Conservation (phyloP, 495 filamentous ascomycete genomes). For the Hyaloscypha hepaticicola region DNA sequence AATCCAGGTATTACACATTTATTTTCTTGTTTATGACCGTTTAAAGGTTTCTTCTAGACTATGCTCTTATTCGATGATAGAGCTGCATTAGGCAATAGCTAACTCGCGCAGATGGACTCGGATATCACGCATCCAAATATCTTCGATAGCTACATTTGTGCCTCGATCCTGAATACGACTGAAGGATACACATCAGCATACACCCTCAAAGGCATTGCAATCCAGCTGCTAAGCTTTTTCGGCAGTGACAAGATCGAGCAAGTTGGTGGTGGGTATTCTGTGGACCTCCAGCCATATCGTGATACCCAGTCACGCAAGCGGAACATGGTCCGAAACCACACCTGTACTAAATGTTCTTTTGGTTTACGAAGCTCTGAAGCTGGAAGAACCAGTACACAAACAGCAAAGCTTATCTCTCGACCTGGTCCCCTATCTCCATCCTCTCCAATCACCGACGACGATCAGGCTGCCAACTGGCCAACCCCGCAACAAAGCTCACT, state of each 20-base stretch:
- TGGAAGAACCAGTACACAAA: background rate
- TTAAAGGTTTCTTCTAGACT: too few relatives aligned
- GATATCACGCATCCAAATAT: conserved; percentile 55
- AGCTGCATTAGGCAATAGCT: too few relatives aligned
- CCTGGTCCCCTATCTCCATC: background rate
- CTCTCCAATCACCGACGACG: background rate
- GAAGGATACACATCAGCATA: conserved; percentile 50
- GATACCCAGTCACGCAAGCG: background rate
- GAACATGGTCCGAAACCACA: background rate
- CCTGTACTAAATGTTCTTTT: conserved; percentile 6
- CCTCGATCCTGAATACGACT: conserved; percentile 42
- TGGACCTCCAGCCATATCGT: conserved; percentile 14
- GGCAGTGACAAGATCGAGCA: conserved; percentile 50
- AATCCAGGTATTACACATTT: too few relatives aligned
- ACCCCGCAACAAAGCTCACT: background rate
- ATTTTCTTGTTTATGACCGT: too few relatives aligned
- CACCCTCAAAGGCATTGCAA: conserved; percentile 48
- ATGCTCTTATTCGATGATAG: too few relatives aligned
- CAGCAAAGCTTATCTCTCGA: background rate
- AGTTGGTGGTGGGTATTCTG: conserved; percentile 18
- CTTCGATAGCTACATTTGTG: conserved; percentile 48
- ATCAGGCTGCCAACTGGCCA: background rate
- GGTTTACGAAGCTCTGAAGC: background rate
- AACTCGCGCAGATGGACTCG: conserved; percentile 52
- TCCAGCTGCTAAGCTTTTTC: conserved; percentile 62